Conservation (phyloP, 1,284 basidiomycete genomes). For the Ceratobasidium sp. region DNA sequence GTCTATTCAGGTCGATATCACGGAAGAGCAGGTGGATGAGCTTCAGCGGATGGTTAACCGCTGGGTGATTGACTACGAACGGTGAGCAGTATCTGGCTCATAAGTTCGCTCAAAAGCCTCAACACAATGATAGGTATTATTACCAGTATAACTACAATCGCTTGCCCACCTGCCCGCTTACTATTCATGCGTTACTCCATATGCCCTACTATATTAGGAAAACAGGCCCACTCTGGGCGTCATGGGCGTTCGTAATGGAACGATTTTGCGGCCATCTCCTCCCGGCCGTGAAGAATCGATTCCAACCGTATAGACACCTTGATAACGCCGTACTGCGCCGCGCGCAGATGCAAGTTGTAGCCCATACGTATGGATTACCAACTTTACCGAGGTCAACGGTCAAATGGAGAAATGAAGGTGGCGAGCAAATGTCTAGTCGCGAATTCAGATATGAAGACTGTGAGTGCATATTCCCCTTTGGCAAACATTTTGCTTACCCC, state of each 20-base stretch:
- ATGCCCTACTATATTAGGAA: conserved; percentile 41
- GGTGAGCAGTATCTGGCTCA: conserved; percentile 47
- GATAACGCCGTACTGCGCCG: conserved; percentile 45
- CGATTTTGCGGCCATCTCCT: conserved; percentile 46
- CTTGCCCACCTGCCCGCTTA: conserved; percentile 43
- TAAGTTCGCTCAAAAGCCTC: neutral
- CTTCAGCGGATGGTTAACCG: conserved; percentile 50
- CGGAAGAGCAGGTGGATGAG: conserved; percentile 48
- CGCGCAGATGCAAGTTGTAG: conserved; percentile 43
- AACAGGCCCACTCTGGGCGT: conserved; percentile 52
- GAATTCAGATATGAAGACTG: conserved; percentile 8
- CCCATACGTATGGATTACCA: too few species aligned
- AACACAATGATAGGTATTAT: conserved; percentile 42
- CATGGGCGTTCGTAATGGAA: conserved; percentile 60
- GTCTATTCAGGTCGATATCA: conserved; percentile 56
- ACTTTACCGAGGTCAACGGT: neutral
- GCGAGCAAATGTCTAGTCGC: neutral
- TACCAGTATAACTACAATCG: conserved; percentile 42
- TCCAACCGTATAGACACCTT: conserved; percentile 47
- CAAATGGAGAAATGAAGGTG: neutral
- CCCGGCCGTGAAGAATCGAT: conserved; percentile 45
- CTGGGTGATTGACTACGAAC: conserved; percentile 58
- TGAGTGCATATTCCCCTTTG: neutral
- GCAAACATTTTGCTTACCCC: neutral
- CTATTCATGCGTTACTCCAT: conserved; percentile 45